These are phyloP conservation scores for Volvox africanus DNA, from an alignment of 139 green algal genomes.

Conservation along the genomic window DNA sequence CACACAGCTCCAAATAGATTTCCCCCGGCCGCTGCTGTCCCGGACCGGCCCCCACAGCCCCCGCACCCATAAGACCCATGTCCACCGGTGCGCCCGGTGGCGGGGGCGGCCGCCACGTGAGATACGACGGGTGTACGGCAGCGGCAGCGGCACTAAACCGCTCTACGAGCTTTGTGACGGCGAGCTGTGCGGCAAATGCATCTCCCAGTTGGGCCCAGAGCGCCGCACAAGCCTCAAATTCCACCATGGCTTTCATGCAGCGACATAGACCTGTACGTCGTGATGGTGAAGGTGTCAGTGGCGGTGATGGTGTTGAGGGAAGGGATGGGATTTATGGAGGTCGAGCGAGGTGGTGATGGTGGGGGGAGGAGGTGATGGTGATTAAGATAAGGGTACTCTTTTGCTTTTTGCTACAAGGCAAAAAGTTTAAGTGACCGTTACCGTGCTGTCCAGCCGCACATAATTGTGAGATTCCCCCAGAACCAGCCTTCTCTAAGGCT, in stretches of 20 bases:
- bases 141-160: slow-evolving; percentile 1
- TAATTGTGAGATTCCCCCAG: too few relatives aligned
- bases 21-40: neutral
- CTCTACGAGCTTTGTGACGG: neutral
- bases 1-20: slow-evolving; percentile 29
- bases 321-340: too few relatives aligned
- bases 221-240: slow-evolving; percentile 37
- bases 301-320: too few relatives aligned
- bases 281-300: too few relatives aligned
- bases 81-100: neutral
- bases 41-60: neutral
- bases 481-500: too few relatives aligned
- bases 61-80: neutral
- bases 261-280: slow-evolving; percentile 18
- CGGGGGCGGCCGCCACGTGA: neutral
- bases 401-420: too few relatives aligned
- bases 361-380: too few relatives aligned
- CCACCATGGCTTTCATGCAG: slow-evolving; percentile 50
- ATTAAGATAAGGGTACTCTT: too few relatives aligned
- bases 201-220: slow-evolving; percentile 41
- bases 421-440: too few relatives aligned
- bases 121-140: slow-evolving; percentile 10
- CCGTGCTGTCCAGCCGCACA: too few relatives aligned
- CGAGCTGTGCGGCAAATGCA: neutral
- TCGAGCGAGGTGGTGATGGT: too few relatives aligned